Percentiles rank a stretch among this genome's conserved stretches.
phyloP scores from a whole-genome alignment of 805 yeast genomes.

The Wickerhamiella allomyrinae region DNA sequence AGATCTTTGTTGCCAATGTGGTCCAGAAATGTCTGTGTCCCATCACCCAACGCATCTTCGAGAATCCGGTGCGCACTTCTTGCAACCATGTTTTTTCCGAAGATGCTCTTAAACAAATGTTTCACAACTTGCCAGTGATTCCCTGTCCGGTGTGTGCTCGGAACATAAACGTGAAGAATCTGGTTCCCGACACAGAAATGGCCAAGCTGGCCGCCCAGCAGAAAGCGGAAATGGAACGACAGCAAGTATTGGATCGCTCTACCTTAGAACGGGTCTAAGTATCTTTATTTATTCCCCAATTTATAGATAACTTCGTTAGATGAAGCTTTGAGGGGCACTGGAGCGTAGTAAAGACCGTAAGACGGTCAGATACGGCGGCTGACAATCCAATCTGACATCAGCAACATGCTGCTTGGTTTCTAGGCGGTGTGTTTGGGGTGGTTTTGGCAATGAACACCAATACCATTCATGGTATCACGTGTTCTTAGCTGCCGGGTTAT shows the following conservation, averaged over 20 bases:
- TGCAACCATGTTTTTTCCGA: constrained; percentile 13
- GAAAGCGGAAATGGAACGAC: neutral
- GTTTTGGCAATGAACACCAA: no score
- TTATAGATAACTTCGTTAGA: no score
- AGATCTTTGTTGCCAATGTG: constrained; percentile 3
- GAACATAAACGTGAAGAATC: neutral
- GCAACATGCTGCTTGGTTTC: no score
- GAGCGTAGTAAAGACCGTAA: no score
- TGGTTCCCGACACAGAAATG: neutral
- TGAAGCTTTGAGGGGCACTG: no score
- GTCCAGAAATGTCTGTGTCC: constrained; percentile 8
- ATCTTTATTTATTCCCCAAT: neutral
- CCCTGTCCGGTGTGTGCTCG: no score
- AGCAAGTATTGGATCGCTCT: neutral
- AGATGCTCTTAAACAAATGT: constrained; percentile 1
- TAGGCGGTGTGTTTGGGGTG: no score
- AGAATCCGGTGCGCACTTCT: constrained; percentile 11
- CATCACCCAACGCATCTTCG: constrained; percentile 5
- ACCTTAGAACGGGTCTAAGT: neutral
- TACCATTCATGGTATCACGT: no score
- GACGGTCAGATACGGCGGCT: no score
- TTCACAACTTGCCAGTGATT: no score
- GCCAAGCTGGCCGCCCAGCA: neutral
- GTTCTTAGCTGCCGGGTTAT: neutral
- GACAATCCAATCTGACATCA: no score